These are phyloP conservation scores for Trichoderma oligosporum DNA, from an alignment of 2,329 filamentous ascomycete genomes.

Conservation along the genomic window DNA sequence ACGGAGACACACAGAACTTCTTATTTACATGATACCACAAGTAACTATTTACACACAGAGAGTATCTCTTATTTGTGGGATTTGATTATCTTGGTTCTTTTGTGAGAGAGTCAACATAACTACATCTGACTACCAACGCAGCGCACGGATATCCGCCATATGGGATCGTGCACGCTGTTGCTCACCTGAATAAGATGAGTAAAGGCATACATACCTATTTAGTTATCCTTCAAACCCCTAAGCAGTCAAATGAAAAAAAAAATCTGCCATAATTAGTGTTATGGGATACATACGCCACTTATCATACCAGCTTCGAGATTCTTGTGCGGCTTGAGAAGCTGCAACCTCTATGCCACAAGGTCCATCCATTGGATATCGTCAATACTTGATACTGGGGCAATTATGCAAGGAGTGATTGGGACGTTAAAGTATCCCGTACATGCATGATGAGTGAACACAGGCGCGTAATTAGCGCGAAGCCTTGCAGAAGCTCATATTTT, in stretches of 20 bases:
- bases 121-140: neutral
- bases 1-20: too few relatives aligned
- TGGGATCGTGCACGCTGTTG: neutral
- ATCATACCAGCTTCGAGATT: neutral
- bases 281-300: neutral
- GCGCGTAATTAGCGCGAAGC: neutral
- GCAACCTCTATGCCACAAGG: neutral
- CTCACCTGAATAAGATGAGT: neutral
- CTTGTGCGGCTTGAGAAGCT: neutral
- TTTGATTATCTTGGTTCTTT: neutral
- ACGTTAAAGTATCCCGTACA: neutral
- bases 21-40: too few relatives aligned
- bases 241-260: neutral
- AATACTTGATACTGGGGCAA: neutral
- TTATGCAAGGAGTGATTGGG: neutral
- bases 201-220: neutral
- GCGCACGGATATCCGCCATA: neutral
- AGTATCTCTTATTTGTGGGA: too few relatives aligned
- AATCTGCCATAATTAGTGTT: neutral
- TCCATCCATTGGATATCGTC: neutral
- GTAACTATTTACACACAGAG: too few relatives aligned
- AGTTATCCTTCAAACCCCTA: neutral
- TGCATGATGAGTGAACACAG: neutral
- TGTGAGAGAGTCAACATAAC: neutral
- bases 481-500: neutral